Evolutionary conservation across 2,329 filamentous ascomycete genomes (phyloP).

Genomic region (Fusarium lateritium): DNA sequence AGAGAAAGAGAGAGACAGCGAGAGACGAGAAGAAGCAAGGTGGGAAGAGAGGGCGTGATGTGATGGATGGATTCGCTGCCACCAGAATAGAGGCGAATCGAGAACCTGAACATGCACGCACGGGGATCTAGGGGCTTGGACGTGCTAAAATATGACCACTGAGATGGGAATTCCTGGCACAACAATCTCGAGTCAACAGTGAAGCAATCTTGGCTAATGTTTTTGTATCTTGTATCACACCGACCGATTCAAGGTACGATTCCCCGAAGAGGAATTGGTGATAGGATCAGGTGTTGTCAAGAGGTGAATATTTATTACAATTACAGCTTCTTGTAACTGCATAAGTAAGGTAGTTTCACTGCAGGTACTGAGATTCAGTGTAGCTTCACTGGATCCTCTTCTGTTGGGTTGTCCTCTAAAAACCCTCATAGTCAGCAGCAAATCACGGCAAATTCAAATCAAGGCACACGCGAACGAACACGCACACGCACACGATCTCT

Average conservation of each 20-base stretch:
- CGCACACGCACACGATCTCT: slow-evolving; percentile 21
- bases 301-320: not conserved
- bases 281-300: slow-evolving; percentile 32
- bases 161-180: slow-evolving; percentile 19
- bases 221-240: slow-evolving; percentile 27
- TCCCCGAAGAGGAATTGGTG: slow-evolving; percentile 44
- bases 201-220: slow-evolving; percentile 7
- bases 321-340: not conserved
- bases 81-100: slow-evolving; percentile 21
- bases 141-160: slow-evolving; percentile 34
- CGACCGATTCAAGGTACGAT: slow-evolving; percentile 33
- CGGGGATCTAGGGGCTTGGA: slow-evolving; percentile 19
- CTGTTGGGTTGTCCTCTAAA: slow-evolving; percentile 3
- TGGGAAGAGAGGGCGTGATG: slow-evolving; percentile 29
- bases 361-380: not conserved
- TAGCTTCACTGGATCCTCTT: not conserved
- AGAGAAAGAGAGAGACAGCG: slow-evolving; percentile 16
- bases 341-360: no score
- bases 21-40: slow-evolving; percentile 11
- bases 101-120: slow-evolving; percentile 36
- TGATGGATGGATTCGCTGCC: slow-evolving; percentile 16
- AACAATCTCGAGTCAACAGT: slow-evolving; percentile 16
- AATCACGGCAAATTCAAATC: slow-evolving; percentile 16
- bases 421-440: slow-evolving; percentile 21
- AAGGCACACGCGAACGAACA: slow-evolving; percentile 28